phyloP scores from a whole-genome alignment of 2,329 filamentous ascomycete species.

The Elsinoe necatrix region DNA sequence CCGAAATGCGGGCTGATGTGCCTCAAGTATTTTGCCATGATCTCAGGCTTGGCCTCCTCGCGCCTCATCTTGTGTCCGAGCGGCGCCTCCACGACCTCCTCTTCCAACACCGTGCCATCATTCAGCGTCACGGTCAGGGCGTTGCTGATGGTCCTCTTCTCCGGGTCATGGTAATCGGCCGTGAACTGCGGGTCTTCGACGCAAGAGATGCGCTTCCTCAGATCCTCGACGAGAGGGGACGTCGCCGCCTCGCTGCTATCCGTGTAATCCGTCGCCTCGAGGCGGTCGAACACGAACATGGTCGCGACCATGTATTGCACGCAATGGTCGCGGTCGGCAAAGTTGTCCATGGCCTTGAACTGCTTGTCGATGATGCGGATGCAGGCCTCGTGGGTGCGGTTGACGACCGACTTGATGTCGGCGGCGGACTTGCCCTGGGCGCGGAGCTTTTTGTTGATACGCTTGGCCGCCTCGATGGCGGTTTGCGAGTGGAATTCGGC shows the following conservation, averaged over 20 bases:
- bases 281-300: constrained; percentile 91
- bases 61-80: constrained; percentile 83
- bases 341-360: constrained; percentile 99
- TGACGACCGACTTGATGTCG: constrained; percentile 87
- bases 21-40: constrained; percentile 89
- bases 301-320: constrained; percentile 98
- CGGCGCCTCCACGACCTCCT: constrained; percentile 87
- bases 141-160: constrained; percentile 93
- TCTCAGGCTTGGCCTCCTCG: constrained; percentile 96
- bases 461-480: constrained; percentile 87
- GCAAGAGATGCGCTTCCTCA: constrained; percentile 89
- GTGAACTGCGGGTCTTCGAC: constrained; percentile 96
- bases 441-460: constrained; percentile 75
- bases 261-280: constrained; percentile 86
- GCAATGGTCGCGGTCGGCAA: constrained; percentile 98
- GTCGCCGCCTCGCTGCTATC: constrained; percentile 89
- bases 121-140: constrained; percentile 90
- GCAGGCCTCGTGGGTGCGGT: constrained; percentile 96
- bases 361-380: constrained; percentile 99
- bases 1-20: constrained; percentile 80
- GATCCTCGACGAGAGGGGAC: constrained; percentile 78
- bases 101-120: constrained; percentile 83
- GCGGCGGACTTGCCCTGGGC: constrained; percentile 79
- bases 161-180: constrained; percentile 86
- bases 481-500: constrained; percentile 99